Evolutionary conservation across 495 filamentous ascomycete species (phyloP).

Genomic region (Eremomyces bilateralis): DNA sequence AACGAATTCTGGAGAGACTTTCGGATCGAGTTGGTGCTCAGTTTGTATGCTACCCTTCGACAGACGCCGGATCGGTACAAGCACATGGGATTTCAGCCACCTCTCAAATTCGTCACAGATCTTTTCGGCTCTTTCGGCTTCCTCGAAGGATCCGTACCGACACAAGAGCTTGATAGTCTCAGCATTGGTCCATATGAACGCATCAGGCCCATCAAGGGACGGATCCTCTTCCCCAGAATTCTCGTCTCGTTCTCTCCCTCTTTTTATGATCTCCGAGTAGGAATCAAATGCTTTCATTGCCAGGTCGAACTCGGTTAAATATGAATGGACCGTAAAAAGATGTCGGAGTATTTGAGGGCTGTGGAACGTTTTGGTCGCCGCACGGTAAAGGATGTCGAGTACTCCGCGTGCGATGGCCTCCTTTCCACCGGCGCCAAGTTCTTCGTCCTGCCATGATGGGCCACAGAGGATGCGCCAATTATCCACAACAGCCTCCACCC

Average conservation of each 20-base stretch:
- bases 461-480: constrained; percentile 75
- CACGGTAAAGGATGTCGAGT: constrained; percentile 64
- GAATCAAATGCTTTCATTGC: constrained; percentile 73
- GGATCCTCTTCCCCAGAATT: constrained; percentile 53
- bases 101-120: constrained; percentile 42
- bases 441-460: constrained; percentile 47
- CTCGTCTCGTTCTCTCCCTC: constrained; percentile 55
- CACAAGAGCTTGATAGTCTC: constrained; percentile 65
- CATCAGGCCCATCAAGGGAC: constrained; percentile 55
- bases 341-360: constrained; percentile 71
- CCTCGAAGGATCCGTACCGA: constrained; percentile 48
- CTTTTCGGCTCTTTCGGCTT: constrained; percentile 54
- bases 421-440: constrained; percentile 60
- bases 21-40: constrained; percentile 17
- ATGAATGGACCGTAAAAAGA: constrained; percentile 69
- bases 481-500: constrained; percentile 52
- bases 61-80: constrained; percentile 1
- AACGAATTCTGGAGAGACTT: constrained; percentile 30
- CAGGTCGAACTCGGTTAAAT: constrained; percentile 70
- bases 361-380: constrained; percentile 81
- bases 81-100: constrained; percentile 30
- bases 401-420: constrained; percentile 45
- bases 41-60: constrained; percentile 4
- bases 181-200: constrained; percentile 48
- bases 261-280: constrained; percentile 67